Percentiles rank a stretch among this genome's conserved stretches.
Conservation (phyloP, 352 stramenopile genomes). For the Globisporangium camurandrum region DNA sequence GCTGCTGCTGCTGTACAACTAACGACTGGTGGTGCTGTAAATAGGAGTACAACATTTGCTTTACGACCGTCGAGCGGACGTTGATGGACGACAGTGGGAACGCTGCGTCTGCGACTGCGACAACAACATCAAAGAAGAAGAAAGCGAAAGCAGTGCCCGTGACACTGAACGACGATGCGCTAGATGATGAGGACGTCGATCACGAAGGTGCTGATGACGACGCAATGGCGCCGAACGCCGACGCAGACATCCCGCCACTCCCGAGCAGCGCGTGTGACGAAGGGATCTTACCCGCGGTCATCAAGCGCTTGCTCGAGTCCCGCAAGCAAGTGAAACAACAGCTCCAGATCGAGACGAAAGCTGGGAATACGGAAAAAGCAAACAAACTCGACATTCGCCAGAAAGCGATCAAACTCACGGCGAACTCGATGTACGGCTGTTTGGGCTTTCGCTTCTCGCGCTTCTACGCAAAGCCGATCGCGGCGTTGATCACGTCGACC, state of each 20-base stretch:
- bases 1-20: too few species aligned
- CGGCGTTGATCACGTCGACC: slow-evolving; percentile 98
- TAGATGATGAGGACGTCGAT: slow-evolving; percentile 77
- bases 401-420: slow-evolving; percentile 99
- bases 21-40: too few species aligned
- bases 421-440: slow-evolving; percentile 99
- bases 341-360: slow-evolving; percentile 92
- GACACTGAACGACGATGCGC: slow-evolving; percentile 56
- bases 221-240: slow-evolving; percentile 23
- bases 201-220: slow-evolving; percentile 55
- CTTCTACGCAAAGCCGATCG: slow-evolving; percentile 98
- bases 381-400: slow-evolving; percentile 98
- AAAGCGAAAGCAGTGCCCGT: slow-evolving; percentile 46
- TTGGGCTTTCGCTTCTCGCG: slow-evolving; percentile 97
- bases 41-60: slow-evolving; percentile 99
- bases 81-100: slow-evolving; percentile 45
- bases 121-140: slow-evolving; percentile 23
- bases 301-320: slow-evolving; percentile 97
- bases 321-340: slow-evolving; percentile 96
- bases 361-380: slow-evolving; percentile 73
- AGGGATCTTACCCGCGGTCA: slow-evolving; percentile 94
- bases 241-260: slow-evolving; percentile 84
- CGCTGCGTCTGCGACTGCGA: neutral
- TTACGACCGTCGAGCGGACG: slow-evolving; percentile 95
- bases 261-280: slow-evolving; percentile 69